These are phyloP conservation scores for Aureobasidium sp. DNA, from an alignment of 2,329 filamentous ascomycete species.

Conservation along the genomic window DNA sequence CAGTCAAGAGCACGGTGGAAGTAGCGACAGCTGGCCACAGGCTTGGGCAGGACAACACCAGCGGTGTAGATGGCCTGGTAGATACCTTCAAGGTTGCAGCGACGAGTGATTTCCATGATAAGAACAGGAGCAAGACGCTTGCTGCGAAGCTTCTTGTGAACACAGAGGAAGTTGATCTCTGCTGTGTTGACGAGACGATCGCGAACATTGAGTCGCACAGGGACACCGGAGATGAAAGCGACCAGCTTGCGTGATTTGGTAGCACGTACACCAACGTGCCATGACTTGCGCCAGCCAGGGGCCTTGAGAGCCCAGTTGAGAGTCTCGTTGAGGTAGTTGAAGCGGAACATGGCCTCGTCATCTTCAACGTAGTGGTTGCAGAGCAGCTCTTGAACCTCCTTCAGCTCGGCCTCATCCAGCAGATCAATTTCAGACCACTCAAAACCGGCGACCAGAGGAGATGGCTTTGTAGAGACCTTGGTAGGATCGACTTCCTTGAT, in stretches of 20 bases:
- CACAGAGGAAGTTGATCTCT: constrained; percentile 96
- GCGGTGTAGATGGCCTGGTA: constrained; percentile 97
- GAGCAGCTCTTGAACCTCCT: constrained; percentile 86
- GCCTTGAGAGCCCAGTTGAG: constrained; percentile 92
- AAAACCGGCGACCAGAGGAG: constrained; percentile 69
- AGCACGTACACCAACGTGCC: constrained; percentile 90
- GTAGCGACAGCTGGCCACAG: constrained; percentile 88
- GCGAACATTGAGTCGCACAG: constrained; percentile 72
- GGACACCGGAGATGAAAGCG: constrained; percentile 92
- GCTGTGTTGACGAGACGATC: constrained; percentile 66
- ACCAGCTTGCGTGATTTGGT: constrained; percentile 77
- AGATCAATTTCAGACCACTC: constrained; percentile 93
- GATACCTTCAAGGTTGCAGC: constrained; percentile 76
- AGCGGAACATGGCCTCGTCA: constrained; percentile 92
- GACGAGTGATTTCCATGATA: constrained; percentile 94
- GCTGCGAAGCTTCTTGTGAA: constrained; percentile 93
- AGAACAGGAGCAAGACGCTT: constrained; percentile 89
- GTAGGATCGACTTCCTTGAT: constrained; percentile 73
- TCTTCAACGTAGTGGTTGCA: constrained; percentile 97
- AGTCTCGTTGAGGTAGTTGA: constrained; percentile 87
- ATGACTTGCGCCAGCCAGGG: constrained; percentile 86
- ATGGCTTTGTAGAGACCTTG: constrained; percentile 67
- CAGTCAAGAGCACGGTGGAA: constrained; percentile 92
- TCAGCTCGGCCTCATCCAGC: constrained; percentile 59
- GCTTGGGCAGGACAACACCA: constrained; percentile 81